These are phyloP conservation scores for Fusarium aywerte DNA, from an alignment of 2,329 filamentous ascomycete genomes.

Conservation along the genomic window DNA sequence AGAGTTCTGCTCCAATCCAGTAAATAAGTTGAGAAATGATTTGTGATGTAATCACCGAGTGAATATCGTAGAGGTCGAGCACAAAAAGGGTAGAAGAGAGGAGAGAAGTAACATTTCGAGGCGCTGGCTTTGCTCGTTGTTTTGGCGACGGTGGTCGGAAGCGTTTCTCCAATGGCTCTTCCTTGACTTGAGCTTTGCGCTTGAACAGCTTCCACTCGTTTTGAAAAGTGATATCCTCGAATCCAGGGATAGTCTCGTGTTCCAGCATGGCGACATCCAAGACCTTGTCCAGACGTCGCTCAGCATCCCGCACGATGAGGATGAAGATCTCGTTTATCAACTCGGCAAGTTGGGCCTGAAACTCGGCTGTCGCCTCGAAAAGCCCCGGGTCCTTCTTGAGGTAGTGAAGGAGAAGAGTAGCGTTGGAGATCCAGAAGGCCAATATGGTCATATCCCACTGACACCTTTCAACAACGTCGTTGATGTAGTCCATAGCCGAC, in stretches of 20 bases:
- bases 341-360: slow-evolving; percentile 92
- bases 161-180: slow-evolving; percentile 89
- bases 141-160: slow-evolving; percentile 94
- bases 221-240: slow-evolving; percentile 96
- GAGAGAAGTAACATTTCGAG: slow-evolving; percentile 93
- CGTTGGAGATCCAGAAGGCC: slow-evolving; percentile 98
- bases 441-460: slow-evolving; percentile 99
- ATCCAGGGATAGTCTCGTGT: slow-evolving; percentile 96
- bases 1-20: slow-evolving; percentile 95
- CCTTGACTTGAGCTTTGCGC: slow-evolving; percentile 87
- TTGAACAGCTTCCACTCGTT: slow-evolving; percentile 99
- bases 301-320: slow-evolving; percentile 93
- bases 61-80: slow-evolving; percentile 97
- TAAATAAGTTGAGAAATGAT: slow-evolving; percentile 93
- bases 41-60: slow-evolving; percentile 94
- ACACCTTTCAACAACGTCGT: slow-evolving; percentile 91
- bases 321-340: slow-evolving; percentile 99
- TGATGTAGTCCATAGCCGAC: slow-evolving; percentile 94
- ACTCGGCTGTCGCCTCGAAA: slow-evolving; percentile 82
- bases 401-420: slow-evolving; percentile 93
- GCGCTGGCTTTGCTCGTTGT: slow-evolving; percentile 88
- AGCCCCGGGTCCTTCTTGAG: slow-evolving; percentile 92
- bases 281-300: slow-evolving; percentile 95
- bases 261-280: slow-evolving; percentile 94
- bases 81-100: slow-evolving; percentile 97